phyloP scores from a whole-genome alignment of 2,329 filamentous ascomycete genomes.

The Ascosphaera apis region DNA sequence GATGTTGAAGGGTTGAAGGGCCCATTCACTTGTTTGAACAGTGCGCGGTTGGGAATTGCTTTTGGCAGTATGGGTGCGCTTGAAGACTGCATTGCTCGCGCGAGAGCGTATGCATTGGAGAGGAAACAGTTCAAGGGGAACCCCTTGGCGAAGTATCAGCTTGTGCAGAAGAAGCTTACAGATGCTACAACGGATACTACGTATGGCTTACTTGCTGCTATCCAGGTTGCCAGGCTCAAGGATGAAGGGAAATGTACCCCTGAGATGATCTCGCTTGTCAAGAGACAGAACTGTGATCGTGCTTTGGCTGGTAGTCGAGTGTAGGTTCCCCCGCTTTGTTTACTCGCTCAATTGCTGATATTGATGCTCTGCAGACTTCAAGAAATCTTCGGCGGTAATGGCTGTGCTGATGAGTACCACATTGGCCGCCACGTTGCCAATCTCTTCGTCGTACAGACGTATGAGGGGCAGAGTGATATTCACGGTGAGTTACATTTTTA shows the following conservation, averaged over 20 bases:
- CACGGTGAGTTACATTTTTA: conserved; percentile 42
- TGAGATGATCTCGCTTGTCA: conserved; percentile 95
- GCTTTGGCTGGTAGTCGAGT: conserved; percentile 57
- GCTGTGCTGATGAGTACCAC: conserved; percentile 90
- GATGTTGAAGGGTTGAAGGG: conserved; percentile 66
- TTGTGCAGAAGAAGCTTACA: conserved; percentile 92
- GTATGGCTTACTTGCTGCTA: conserved; percentile 70
- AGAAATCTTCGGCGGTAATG: conserved; percentile 93
- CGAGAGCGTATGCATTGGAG: conserved; percentile 73
- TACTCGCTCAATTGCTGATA: background rate
- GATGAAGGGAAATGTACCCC: conserved; percentile 69
- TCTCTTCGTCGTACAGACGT: conserved; percentile 90
- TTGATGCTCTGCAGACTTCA: conserved; percentile 35
- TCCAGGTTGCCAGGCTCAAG: conserved; percentile 82
- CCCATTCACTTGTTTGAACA: conserved; percentile 87
- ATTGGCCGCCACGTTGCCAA: conserved; percentile 93
- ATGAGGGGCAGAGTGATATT: conserved; percentile 96
- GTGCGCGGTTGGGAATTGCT: conserved; percentile 77
- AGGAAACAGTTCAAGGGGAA: conserved; percentile 92
- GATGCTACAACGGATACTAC: conserved; percentile 81
- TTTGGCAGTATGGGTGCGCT: conserved; percentile 84
- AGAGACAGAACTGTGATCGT: conserved; percentile 89
- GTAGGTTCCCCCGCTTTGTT: conserved; percentile 15
- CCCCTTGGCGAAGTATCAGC: conserved; percentile 83
- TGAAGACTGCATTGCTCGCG: conserved; percentile 67